phyloP scores from a whole-genome alignment of 2,329 filamentous ascomycete species.

The Pseudocercospora fuligena region DNA sequence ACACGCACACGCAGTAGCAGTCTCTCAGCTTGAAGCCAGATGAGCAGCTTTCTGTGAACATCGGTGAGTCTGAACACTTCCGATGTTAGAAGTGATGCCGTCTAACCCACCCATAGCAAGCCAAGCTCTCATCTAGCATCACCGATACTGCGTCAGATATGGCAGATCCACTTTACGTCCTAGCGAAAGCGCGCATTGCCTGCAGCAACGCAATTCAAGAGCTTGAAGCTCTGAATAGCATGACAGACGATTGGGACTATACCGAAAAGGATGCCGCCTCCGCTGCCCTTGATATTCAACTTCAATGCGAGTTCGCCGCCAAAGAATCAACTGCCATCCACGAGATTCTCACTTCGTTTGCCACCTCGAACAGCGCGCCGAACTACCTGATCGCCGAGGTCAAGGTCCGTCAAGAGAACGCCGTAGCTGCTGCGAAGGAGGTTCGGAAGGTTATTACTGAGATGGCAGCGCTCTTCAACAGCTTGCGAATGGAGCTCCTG shows the following conservation, averaged over 20 bases:
- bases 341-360: slow-evolving; percentile 15
- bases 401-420: slow-evolving; percentile 17
- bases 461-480: background rate
- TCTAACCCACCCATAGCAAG: background rate
- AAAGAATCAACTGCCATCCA: slow-evolving; percentile 19
- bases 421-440: slow-evolving; percentile 13
- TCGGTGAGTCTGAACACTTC: background rate
- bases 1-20: background rate
- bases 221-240: slow-evolving; percentile 15
- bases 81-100: background rate
- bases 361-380: background rate
- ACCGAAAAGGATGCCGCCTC: background rate
- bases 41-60: background rate
- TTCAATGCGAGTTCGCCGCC: slow-evolving; percentile 19
- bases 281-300: slow-evolving; percentile 17
- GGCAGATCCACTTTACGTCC: slow-evolving; percentile 11
- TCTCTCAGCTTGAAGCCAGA: too few species aligned
- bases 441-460: slow-evolving; percentile 9
- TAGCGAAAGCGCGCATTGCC: slow-evolving; percentile 15
- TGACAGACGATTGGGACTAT: slow-evolving; percentile 20
- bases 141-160: background rate
- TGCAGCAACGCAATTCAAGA: slow-evolving; percentile 18
- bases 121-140: too few species aligned
- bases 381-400: slow-evolving; percentile 14
- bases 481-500: background rate